Evolutionary conservation across 1,139 yeast genomes (phyloP).

Genomic region (Ogataea hybrid): DNA sequence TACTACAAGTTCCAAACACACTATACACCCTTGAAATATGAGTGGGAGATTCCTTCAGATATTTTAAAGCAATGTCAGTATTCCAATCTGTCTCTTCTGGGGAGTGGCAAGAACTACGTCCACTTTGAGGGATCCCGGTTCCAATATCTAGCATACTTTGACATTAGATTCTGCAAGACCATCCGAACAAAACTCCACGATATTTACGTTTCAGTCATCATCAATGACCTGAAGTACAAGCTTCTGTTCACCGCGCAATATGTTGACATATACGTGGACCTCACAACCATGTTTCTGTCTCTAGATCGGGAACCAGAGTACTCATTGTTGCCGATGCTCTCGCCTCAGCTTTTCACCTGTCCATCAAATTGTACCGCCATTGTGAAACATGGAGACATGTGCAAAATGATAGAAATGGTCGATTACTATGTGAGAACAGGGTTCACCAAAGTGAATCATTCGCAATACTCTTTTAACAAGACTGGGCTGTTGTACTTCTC

Average conservation of each 20-base stretch:
- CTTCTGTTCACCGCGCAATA: conserved; percentile 70
- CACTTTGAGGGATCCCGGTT: conserved; percentile 64
- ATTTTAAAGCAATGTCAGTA: conserved; percentile 48
- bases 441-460: conserved; percentile 33
- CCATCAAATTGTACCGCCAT: conserved; percentile 74
- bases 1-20: conserved; percentile 17
- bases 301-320: conserved; percentile 82
- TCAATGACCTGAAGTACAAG: conserved; percentile 62
- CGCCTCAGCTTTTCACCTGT: conserved; percentile 86
- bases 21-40: conserved; percentile 30
- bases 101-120: conserved; percentile 2
- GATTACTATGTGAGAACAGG: conserved; percentile 63
- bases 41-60: conserved; percentile 43
- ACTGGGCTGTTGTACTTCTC: conserved; percentile 46
- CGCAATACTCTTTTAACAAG: conserved; percentile 40
- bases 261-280: conserved; percentile 75
- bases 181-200: conserved; percentile 63
- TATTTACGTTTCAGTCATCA: conserved; percentile 65
- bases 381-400: conserved; percentile 65
- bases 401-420: conserved; percentile 65
- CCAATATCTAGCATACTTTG: conserved; percentile 71
- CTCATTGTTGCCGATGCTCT: conserved; percentile 68
- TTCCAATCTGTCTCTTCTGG: conserved; percentile 29
- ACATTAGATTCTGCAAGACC: conserved; percentile 70
- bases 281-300: conserved; percentile 71